Conservation (phyloP, 2,329 filamentous ascomycete species). For the Aspergillus sp. region DNA sequence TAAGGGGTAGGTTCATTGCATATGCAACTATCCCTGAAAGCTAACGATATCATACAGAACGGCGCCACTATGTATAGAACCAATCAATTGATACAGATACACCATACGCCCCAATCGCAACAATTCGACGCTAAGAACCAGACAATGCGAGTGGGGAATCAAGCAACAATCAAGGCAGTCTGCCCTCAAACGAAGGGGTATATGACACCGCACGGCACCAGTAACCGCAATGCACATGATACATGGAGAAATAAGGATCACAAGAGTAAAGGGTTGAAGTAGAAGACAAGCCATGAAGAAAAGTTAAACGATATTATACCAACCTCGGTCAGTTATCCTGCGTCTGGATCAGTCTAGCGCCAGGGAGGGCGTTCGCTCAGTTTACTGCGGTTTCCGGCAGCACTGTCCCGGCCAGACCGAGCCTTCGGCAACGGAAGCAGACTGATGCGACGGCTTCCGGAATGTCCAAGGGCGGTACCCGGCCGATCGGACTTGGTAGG, state of each 20-base stretch:
- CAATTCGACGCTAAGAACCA: background rate
- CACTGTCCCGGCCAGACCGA: conserved; percentile 29
- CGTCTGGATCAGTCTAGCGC: conserved; percentile 22
- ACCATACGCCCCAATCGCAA: background rate
- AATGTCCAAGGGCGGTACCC: conserved; percentile 40
- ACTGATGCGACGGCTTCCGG: conserved; percentile 37
- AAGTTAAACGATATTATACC: conserved; percentile 12
- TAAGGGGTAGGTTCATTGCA: background rate
- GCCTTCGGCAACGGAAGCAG: conserved; percentile 39
- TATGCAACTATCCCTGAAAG: background rate
- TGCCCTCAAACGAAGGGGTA: conserved; percentile 17
- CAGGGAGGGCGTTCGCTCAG: conserved; percentile 36
- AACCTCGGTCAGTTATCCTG: too few species aligned
- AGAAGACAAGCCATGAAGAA: conserved; percentile 12
- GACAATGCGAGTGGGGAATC: conserved; percentile 21
- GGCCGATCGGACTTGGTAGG: conserved; percentile 34
- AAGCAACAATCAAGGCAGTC: conserved; percentile 18
- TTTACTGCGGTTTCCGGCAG: conserved; percentile 21
- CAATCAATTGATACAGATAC: background rate
- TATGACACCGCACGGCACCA: conserved; percentile 14
- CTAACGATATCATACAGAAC: conserved; percentile 2
- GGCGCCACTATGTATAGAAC: background rate
- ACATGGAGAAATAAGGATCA: background rate
- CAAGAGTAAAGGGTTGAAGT: conserved; percentile 7
- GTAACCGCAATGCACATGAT: conserved; percentile 12